Percentiles rank a stretch among this genome's conserved stretches.
These are phyloP conservation scores for Mycena floridula DNA, from an alignment of 768 basidiomycete species.

Conservation along the genomic window DNA sequence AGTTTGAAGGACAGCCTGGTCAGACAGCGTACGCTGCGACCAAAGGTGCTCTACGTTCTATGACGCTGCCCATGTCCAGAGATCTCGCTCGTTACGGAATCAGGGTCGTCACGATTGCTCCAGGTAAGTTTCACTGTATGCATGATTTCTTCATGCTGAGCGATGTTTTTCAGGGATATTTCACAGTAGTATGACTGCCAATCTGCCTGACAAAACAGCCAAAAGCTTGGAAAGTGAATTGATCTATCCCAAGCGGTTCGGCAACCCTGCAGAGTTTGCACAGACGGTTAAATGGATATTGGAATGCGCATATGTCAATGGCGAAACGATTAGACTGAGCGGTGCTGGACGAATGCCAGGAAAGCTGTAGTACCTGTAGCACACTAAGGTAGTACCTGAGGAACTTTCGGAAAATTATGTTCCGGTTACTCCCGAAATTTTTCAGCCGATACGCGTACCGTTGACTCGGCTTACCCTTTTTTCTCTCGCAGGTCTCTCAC, in stretches of 20 bases:
- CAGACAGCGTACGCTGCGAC: slow-evolving; percentile 31
- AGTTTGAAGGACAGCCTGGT: slow-evolving; percentile 33
- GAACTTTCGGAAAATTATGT: too few species aligned
- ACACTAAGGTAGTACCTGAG: too few species aligned
- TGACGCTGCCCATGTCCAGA: slow-evolving; percentile 34
- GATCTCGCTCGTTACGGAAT: slow-evolving; percentile 29
- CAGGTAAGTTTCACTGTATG: too few species aligned
- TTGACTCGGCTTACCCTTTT: too few species aligned
- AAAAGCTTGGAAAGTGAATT: slow-evolving; percentile 9
- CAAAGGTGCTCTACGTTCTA: slow-evolving; percentile 32
- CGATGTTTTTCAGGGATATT: too few species aligned
- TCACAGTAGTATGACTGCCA: slow-evolving; percentile 25
- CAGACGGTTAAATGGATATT: slow-evolving; percentile 23
- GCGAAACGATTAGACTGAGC: slow-evolving; percentile 15
- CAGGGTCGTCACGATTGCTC: slow-evolving; percentile 32
- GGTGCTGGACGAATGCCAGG: slow-evolving; percentile 7
- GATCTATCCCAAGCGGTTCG: slow-evolving; percentile 30
- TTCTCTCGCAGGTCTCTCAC: too few species aligned
- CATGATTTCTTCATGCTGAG: too few species aligned
- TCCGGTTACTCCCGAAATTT: too few species aligned
- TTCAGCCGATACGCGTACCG: too few species aligned
- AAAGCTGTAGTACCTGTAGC: slow-evolving; percentile 3
- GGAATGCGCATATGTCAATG: slow-evolving; percentile 28
- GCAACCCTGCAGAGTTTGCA: slow-evolving; percentile 25
- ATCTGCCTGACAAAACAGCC: slow-evolving; percentile 19